A percentile compares a stretch with the other conserved stretches of the same genome.
Evolutionary conservation across 202 grass and related monocot genomes (phyloP).

Genomic region (Panicum hallii): DNA sequence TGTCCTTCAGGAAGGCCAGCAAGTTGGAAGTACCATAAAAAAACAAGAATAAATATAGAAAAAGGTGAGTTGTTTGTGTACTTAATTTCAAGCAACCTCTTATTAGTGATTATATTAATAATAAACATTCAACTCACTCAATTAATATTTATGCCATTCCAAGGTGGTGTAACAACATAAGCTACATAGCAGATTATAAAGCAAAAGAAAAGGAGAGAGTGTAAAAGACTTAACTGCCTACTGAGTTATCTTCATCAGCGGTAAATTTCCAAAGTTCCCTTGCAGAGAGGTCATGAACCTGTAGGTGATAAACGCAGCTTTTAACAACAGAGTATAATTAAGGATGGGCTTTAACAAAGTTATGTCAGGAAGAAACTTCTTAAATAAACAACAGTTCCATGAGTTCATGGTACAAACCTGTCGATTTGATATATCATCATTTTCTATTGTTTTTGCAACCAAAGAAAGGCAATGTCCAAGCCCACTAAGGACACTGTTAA

Average conservation of each 20-base stretch:
- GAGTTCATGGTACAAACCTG: conserved; percentile 50
- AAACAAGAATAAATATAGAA: conserved; percentile 7
- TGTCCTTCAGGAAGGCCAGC: conserved; percentile 3
- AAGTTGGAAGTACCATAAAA: conserved; percentile 13
- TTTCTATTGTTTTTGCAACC: conserved; percentile 51
- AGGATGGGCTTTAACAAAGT: background rate
- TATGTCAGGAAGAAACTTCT: background rate
- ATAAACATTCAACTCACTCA: conserved; percentile 12
- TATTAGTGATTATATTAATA: background rate
- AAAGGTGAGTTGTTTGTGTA: conserved; percentile 1
- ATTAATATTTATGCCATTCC: conserved; percentile 6
- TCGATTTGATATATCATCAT: conserved; percentile 47
- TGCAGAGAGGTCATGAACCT: conserved; percentile 35
- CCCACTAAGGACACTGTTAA: conserved; percentile 82
- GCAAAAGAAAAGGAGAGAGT: background rate
- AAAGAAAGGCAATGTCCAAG: conserved; percentile 83
- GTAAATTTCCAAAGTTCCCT: conserved; percentile 49
- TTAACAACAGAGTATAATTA: conserved; percentile 26
- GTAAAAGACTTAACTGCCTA: conserved; percentile 38
- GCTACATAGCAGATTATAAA: conserved; percentile 6
- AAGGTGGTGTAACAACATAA: conserved; percentile 4
- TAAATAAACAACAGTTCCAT: conserved; percentile 1
- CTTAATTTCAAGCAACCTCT: conserved; percentile 7
- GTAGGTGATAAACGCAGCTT: conserved; percentile 23
- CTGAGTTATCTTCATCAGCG: conserved; percentile 40